A percentile compares a stretch with the other conserved stretches of the same genome.
These are phyloP conservation scores for Talaromyces ruber DNA, from an alignment of 495 filamentous ascomycete genomes.

Conservation along the genomic window DNA sequence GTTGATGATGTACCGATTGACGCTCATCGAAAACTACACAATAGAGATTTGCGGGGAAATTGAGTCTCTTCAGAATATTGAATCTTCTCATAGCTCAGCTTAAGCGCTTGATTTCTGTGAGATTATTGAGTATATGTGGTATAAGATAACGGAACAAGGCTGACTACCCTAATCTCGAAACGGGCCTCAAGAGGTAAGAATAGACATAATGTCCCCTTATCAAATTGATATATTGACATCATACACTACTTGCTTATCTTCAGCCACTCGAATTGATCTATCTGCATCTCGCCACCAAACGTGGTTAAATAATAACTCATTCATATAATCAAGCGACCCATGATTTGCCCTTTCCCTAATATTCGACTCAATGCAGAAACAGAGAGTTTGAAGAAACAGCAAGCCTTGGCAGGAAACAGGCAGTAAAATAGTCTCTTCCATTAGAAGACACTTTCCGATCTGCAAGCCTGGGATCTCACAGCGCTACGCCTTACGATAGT, in stretches of 20 bases:
- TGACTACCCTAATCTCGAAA: neutral
- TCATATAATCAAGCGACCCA: neutral
- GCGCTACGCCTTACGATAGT: neutral
- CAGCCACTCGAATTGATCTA: neutral
- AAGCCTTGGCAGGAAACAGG: neutral
- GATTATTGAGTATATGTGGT: neutral
- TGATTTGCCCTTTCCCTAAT: neutral
- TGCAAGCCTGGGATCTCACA: neutral
- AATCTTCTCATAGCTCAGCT: neutral
- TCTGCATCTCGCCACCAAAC: neutral
- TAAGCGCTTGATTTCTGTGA: neutral
- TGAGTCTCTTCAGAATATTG: neutral
- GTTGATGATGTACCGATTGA: neutral
- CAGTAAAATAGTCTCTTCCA: too few relatives aligned
- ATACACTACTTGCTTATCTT: neutral
- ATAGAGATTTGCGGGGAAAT: neutral
- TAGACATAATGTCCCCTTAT: neutral
- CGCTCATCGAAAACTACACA: neutral
- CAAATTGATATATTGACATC: neutral
- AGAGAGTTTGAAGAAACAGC: too few relatives aligned
- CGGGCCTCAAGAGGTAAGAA: neutral
- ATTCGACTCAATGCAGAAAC: too few relatives aligned
- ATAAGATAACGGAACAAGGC: neutral
- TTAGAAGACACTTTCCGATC: neutral
- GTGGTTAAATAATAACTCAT: neutral